phyloP scores from a whole-genome alignment of 495 filamentous ascomycete genomes.

The Sabuloglossum arenarium region DNA sequence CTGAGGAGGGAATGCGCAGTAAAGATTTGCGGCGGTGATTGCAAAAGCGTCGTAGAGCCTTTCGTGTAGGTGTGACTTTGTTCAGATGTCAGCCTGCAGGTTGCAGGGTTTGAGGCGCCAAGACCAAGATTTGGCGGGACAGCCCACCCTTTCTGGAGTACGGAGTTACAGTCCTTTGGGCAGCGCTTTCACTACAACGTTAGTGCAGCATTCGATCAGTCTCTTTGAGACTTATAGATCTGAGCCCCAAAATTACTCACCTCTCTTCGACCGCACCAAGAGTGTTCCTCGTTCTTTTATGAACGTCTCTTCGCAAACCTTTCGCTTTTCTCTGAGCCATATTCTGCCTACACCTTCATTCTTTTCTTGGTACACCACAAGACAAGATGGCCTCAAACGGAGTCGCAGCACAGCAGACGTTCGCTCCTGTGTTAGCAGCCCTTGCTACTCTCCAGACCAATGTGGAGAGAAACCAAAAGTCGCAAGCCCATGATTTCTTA shows the following conservation, averaged over 20 bases:
- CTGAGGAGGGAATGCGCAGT: neutral
- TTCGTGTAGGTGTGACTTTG: neutral
- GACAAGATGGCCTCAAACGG: conserved; percentile 6
- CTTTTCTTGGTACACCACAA: neutral
- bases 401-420: conserved; percentile 28
- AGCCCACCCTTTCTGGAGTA: neutral
- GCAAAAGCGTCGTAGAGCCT: neutral
- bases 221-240: neutral
- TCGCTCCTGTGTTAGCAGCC: conserved; percentile 69
- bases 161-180: neutral
- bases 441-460: conserved; percentile 79
- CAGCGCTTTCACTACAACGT: neutral
- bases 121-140: neutral
- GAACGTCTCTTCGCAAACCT: neutral
- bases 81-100: neutral
- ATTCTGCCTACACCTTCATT: neutral
- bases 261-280: neutral
- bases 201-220: neutral
- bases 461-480: conserved; percentile 63
- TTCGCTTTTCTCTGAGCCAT: neutral
- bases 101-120: neutral
- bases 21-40: neutral
- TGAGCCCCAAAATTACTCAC: neutral
- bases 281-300: neutral
- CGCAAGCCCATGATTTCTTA: conserved; percentile 72